Evolutionary conservation across 306 rosid species (phyloP).

Genomic region (Acacia confusa): DNA sequence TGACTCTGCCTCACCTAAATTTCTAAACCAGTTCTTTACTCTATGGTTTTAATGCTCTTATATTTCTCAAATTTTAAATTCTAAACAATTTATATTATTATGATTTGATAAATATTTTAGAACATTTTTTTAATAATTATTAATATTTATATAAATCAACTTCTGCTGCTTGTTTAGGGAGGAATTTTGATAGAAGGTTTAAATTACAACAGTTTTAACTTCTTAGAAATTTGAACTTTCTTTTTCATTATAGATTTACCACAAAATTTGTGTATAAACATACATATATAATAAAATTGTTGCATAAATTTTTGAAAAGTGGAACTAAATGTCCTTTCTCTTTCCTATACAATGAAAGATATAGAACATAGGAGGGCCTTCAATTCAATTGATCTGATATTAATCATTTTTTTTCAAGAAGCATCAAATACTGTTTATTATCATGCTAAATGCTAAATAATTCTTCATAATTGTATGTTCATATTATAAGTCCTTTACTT

Average conservation of each 20-base stretch:
- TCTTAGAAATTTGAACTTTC: not conserved
- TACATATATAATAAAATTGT: not conserved
- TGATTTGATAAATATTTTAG: not conserved
- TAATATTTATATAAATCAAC: not conserved
- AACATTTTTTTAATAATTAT: not conserved
- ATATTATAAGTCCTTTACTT: constrained; percentile 14
- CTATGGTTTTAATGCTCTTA: not conserved
- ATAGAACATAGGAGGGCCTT: constrained; percentile 1
- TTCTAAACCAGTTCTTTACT: not conserved
- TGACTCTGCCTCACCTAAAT: not conserved
- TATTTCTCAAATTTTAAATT: not conserved
- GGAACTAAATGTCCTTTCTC: not conserved
- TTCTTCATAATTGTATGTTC: constrained; percentile 27
- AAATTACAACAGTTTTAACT: not conserved
- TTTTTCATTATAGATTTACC: not conserved
- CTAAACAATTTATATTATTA: not conserved
- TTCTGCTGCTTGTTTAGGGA: not conserved
- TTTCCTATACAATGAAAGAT: not conserved
- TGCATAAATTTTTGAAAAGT: not conserved
- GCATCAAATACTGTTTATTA: not conserved
- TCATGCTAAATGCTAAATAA: constrained; percentile 24
- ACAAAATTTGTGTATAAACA: not conserved
- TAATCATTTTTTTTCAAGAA: not conserved
- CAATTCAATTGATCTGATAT: constrained; percentile 15
- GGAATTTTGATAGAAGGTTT: not conserved